Evolutionary conservation across 139 green algal genomes (phyloP).

Genomic region (Monoraphidium neglectum): DNA sequence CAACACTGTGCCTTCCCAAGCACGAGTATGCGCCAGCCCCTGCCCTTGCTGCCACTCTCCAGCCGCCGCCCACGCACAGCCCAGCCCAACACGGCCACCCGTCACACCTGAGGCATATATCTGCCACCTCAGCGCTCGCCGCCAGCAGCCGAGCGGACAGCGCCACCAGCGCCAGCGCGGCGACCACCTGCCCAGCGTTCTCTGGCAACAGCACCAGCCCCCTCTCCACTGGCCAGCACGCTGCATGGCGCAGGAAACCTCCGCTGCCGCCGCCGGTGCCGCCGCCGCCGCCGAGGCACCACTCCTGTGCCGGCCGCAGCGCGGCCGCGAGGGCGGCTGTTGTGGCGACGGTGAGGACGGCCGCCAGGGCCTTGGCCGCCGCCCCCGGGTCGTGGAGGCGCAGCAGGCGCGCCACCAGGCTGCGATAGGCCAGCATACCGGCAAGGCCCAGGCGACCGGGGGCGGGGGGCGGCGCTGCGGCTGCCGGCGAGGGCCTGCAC

Average conservation of each 20-base stretch:
- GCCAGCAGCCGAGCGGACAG: constrained; percentile 19
- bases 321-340: background rate
- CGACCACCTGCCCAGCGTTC: constrained; percentile 13
- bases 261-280: background rate
- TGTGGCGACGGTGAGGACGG: constrained; percentile 7
- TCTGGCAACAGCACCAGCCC: constrained; percentile 9
- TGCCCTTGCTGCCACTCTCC: no score
- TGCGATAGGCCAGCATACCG: constrained; percentile 20
- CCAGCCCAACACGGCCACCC: no score
- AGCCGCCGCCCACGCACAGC: no score
- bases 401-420: constrained; percentile 15
- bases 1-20: no score
- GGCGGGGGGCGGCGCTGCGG: background rate
- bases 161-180: constrained; percentile 13
- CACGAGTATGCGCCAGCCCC: no score
- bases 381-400: constrained; percentile 3
- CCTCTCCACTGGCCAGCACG: constrained; percentile 16
- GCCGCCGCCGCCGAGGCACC: background rate
- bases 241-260: background rate
- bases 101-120: constrained; percentile 12
- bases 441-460: constrained; percentile 12
- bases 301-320: background rate
- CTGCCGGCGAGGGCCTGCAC: background rate
- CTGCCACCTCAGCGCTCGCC: constrained; percentile 7
- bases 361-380: constrained; percentile 17